phyloP scores from a whole-genome alignment of 208 protist genomes.

The Acanthamoeba lenticulata region DNA sequence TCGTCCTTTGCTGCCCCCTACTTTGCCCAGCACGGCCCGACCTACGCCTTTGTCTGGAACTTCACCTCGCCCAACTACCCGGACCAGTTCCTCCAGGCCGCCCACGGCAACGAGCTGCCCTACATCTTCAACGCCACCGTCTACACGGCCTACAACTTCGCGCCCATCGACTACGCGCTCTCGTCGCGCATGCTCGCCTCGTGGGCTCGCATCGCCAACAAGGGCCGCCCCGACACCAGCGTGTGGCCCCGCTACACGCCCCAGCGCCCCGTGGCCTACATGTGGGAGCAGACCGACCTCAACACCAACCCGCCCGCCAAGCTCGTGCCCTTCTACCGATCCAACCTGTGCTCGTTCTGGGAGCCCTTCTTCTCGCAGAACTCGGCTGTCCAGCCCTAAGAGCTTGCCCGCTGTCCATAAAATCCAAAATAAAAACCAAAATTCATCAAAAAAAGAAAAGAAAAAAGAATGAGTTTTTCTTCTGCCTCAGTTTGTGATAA shows the following conservation, averaged over 20 bases:
- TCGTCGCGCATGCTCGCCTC: slow-evolving; percentile 23
- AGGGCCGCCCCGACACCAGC: neutral
- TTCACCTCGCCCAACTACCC: neutral
- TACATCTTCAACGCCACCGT: too few species aligned
- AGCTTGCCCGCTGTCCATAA: too few species aligned
- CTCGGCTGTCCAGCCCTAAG: neutral
- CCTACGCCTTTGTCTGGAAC: neutral
- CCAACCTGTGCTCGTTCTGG: neutral
- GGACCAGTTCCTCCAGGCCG: neutral
- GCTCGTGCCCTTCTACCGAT: neutral
- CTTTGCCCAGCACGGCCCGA: neutral
- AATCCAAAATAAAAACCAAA: too few species aligned
- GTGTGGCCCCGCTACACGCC: neutral
- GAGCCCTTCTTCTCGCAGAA: neutral
- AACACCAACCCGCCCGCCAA: neutral
- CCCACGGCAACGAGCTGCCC: slow-evolving; percentile 52
- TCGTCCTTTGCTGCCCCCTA: neutral
- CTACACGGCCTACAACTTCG: neutral
- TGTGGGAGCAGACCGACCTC: neutral
- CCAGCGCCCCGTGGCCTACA: neutral
- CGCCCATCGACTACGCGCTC: neutral
- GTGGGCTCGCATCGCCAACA: slow-evolving; percentile 56
- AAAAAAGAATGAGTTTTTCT: too few species aligned
- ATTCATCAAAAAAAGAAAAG: too few species aligned
- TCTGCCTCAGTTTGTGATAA: too few species aligned